These are phyloP conservation scores for Crithidia bombi DNA, from an alignment of 208 protist species.

Conservation along the genomic window DNA sequence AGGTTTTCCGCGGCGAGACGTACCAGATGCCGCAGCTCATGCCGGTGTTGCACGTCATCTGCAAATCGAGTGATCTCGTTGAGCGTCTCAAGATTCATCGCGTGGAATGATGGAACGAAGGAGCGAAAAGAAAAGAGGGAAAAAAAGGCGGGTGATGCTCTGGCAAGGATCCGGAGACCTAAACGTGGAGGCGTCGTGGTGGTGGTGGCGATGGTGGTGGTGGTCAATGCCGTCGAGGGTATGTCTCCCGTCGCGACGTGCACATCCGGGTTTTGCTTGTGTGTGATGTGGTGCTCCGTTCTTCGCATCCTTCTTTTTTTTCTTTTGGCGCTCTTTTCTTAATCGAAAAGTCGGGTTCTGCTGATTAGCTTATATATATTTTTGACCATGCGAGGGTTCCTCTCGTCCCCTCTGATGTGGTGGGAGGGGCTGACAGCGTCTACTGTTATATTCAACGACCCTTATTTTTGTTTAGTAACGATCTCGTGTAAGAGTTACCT, in stretches of 20 bases:
- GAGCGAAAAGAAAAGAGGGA: background rate
- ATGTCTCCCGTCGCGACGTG: no score
- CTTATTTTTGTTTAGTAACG: constrained; percentile 1
- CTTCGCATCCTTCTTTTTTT: no score
- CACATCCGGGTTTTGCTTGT: no score
- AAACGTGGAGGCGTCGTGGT: no score
- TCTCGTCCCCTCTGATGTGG: background rate
- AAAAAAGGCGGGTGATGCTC: background rate
- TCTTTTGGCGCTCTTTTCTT: no score
- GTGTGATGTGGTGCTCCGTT: no score
- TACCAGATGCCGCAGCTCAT: constrained; percentile 80
- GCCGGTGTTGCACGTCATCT: constrained; percentile 80
- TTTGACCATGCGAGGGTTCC: background rate
- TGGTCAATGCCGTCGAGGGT: no score
- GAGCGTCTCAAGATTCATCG: constrained; percentile 49
- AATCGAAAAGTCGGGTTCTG: no score
- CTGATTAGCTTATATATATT: background rate
- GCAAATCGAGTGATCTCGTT: constrained; percentile 65
- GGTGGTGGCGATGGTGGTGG: no score
- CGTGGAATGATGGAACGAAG: background rate
- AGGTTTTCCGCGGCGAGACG: constrained; percentile 79
- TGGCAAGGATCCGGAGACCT: no score
- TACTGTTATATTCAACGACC: background rate
- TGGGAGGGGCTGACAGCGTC: background rate
- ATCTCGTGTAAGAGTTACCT: background rate